Base-by-base conservation (phyloP, 1,139 yeast genomes). In the Magnusiomyces ingens region DNA sequence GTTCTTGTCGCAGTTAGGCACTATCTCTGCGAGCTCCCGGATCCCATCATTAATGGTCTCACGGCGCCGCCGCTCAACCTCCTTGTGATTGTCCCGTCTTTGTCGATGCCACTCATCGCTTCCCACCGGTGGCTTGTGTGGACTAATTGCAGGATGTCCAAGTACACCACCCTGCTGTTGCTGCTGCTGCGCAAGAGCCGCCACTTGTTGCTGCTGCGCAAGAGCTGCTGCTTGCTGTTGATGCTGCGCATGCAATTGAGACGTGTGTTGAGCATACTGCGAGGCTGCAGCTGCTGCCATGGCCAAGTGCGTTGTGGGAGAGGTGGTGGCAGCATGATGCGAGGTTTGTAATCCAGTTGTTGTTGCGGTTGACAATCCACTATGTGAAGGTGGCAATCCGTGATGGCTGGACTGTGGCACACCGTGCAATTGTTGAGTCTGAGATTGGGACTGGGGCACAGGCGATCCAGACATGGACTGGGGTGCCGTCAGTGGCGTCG, bases 1-100 rank as follows among this genome's bases (percentile, higher is more conserved):
- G 71, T 91, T 91, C 57, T 93, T 82, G 69, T 91, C 98, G 55
- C 86, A 82, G 40, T 91, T 84, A 18, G 98, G 98, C 54, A 93
- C 82, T 56, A 87, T 74, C 49, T 81, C 80, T 43, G 95, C 88
- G 62, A 93, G 78, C 64, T 84, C 90, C 64, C 84, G 84, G 67
- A 93, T 91, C 12, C 98, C 98, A 51, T 79, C 77, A 71, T 91
- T 93, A 67, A 93, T 93, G 50, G 85, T 82, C 67, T 93, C 97
- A 64, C 99, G 82, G 67, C 99, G 84, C 64, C 98, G 82, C 66
- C 97, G 80, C 73, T 93, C 99, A 35, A 93, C 99, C 71, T 94
- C 99, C 71, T 93, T 93, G 74, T 93, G 99, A 69, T 89, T 91
- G 63, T 87, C 88, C 63, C 87, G 84, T 62, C 97, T 81, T 67